Base-by-base conservation (phyloP, 176 grass and related monocot genomes). In the Tuctoria greenei region DNA sequence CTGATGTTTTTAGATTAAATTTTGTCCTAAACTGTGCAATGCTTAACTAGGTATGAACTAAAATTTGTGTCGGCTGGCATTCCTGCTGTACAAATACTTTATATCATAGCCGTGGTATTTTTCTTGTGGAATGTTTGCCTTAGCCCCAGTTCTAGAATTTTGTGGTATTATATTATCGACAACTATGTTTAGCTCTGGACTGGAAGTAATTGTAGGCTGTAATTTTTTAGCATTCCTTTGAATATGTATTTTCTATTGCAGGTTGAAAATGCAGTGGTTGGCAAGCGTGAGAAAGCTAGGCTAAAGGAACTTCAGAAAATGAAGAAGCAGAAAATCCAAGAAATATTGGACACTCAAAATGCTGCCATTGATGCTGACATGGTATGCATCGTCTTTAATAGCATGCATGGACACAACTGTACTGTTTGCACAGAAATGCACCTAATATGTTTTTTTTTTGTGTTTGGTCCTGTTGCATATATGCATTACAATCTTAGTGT, bases 331-430 rank as follows among this genome's bases (percentile, higher is more conserved):
- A 97, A 90, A 78, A 83, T 97, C 45, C 82, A 90, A 59, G 85
- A 93, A 77, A 93, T 97, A 86, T 65, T 97, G 59, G 82, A 64
- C 31, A 35, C 79, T 18, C 90, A 97, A 42, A 97, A 97, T 88
- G 87, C 90, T 64, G 74, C 90, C 52, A 86, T 97, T 80, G 77
- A 97, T 80, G 93, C 87, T 67, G 93, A 90, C 67, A 97, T 97
- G 87, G 93, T 97, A 49, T 57, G 43, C 42, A 25, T 26, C 26
- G 7, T 44, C 68, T 71, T 54, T n/a, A n/a, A n/a, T n/a, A n/a
- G n/a, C n/a, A n/a, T n/a, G n/a, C n/a, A n/a, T n/a, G 55, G 35
- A 52, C 39, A 23, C 7, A 49, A 60, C 20, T 63, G 39, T 26
- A 37, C 24, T 26, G 60, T 70, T 47, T 68, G 28, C 45, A 24